phyloP scores from a whole-genome alignment of 768 basidiomycete genomes.

The Agrocybe pediades region DNA sequence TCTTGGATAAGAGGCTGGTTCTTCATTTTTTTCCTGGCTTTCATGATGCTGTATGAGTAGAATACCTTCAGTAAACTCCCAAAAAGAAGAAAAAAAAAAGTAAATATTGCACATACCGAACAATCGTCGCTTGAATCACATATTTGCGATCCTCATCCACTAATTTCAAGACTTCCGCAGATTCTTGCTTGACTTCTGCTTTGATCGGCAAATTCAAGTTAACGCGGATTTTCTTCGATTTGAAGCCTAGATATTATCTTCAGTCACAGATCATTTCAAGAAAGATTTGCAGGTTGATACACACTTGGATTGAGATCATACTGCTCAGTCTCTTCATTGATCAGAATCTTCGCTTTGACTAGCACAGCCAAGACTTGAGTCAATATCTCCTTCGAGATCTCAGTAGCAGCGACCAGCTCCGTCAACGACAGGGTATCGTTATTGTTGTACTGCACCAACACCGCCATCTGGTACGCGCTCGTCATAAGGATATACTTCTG shows the following conservation, averaged over 20 bases:
- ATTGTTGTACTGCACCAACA: slow-evolving; percentile 92
- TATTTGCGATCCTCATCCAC: slow-evolving; percentile 98
- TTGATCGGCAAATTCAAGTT: slow-evolving; percentile 92
- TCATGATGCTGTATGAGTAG: slow-evolving; percentile 87
- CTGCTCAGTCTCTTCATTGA: slow-evolving; percentile 86
- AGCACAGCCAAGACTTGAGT: slow-evolving; percentile 70
- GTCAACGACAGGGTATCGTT: slow-evolving; percentile 84
- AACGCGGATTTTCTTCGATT: slow-evolving; percentile 91
- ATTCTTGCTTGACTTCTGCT: slow-evolving; percentile 91
- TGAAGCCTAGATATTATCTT: slow-evolving; percentile 59
- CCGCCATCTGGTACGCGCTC: slow-evolving; percentile 96
- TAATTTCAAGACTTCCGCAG: slow-evolving; percentile 85
- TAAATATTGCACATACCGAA: slow-evolving; percentile 65
- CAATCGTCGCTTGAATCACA: slow-evolving; percentile 93
- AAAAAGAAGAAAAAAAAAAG: neutral
- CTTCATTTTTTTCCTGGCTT: slow-evolving; percentile 94
- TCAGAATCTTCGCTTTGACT: slow-evolving; percentile 86
- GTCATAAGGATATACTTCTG: slow-evolving; percentile 98
- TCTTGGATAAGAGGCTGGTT: slow-evolving; percentile 89
- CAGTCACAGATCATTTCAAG: neutral
- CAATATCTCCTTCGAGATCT: slow-evolving; percentile 78
- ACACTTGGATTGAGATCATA: slow-evolving; percentile 87
- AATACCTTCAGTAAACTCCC: neutral
- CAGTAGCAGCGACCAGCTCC: slow-evolving; percentile 79
- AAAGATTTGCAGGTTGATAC: slow-evolving; percentile 18